Base-by-base conservation (phyloP, 352 stramenopile genomes). In the Phytopythium helicoides region DNA sequence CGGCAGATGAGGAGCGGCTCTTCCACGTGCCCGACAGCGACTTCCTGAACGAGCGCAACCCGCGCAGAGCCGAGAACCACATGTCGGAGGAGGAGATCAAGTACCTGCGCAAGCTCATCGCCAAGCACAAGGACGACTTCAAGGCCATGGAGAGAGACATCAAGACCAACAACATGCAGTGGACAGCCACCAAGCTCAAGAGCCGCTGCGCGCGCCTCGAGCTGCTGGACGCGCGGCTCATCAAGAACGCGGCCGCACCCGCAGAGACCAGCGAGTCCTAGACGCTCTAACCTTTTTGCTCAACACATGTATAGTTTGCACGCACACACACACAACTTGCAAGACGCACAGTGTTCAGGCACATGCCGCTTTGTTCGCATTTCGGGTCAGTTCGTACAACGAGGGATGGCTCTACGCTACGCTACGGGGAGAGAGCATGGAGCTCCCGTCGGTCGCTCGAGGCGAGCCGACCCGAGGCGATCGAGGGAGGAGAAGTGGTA, bases 161-260 rank as follows among this genome's bases (percentile, higher is more conserved):
- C 58, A 93, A 93, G 71, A 73, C 63, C 36, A 93, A 93, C 74
- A 82, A 82, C 52, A 84, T 86, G 76, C 82, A 93, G 68, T 93
- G 82, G 82, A 91, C 82, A 14, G 78, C 69, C 48, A 66, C 73
- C 44, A 91, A 90, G 57, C 65, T 93, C 34, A 74, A 77, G 59
- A 58, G 68, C 34, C 82, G 82, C 39, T 93, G 80, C 56, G 82
- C 79, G 48, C 80, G 82, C 51, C 64, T 93, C 34, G 73, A 70
- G 60, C 68, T 93, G 52, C 59, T 89, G 28, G 82, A 93, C 60
- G 79, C 81, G 54, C 89, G 86, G 45, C 48, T 92, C 46, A 87
- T 90, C 41, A 67, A 52, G 33, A 77, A 69, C 46, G 21, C 46
- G 9, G 19, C 35, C 25, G 25, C 10, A 8, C 26, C 15, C 10